A percentile compares a stretch with the other conserved stretches of the same genome.
Evolutionary conservation across 176 grass and related monocot species (phyloP).

Genomic region (Triticum timopheevii): DNA sequence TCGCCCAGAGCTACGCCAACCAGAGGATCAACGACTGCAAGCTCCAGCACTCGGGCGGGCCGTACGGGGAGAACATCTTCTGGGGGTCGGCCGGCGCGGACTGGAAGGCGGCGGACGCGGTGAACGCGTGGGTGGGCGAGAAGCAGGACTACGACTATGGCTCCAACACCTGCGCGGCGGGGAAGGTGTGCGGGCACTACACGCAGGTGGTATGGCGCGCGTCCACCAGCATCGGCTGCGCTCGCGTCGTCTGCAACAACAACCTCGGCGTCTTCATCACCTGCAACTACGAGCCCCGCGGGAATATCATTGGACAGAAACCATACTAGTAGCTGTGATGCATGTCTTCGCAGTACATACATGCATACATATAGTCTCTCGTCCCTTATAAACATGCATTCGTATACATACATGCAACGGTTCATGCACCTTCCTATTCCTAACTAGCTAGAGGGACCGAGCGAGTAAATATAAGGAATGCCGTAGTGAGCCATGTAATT

Average conservation of each 20-base stretch:
- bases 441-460: not conserved
- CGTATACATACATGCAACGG: no score
- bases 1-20: slow-evolving; percentile 24
- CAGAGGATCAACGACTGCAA: slow-evolving; percentile 33
- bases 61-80: slow-evolving; percentile 50
- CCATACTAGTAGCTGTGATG: not conserved
- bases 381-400: not conserved
- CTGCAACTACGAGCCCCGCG: not conserved
- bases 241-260: not conserved
- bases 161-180: slow-evolving; percentile 18
- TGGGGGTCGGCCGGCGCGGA: not conserved
- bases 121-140: slow-evolving; percentile 27
- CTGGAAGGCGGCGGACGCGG: slow-evolving; percentile 35
- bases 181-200: slow-evolving; percentile 44
- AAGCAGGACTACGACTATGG: slow-evolving; percentile 34
- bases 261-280: not conserved
- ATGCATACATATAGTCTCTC: not conserved
- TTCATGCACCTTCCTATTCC: not conserved
- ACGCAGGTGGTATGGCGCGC: no score
- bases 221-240: not conserved
- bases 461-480: not conserved
- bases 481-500: not conserved
- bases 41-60: slow-evolving; percentile 29
- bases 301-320: not conserved
- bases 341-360: not conserved